Base-by-base conservation (phyloP, 305 asterid species). In the Solanum hybrid region DNA sequence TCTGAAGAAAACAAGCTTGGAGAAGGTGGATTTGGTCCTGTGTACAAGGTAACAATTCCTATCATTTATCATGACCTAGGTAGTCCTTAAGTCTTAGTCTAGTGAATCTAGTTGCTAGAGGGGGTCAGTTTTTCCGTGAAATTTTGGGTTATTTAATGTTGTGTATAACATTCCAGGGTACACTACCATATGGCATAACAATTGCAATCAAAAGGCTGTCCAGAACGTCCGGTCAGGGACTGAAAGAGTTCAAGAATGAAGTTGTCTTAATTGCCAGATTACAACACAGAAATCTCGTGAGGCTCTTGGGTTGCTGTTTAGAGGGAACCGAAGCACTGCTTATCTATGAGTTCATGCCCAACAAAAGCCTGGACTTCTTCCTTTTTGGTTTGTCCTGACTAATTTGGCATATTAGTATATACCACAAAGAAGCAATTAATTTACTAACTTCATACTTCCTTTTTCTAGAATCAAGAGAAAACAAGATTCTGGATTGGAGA, bases 241-340 rank as follows among this genome's bases (percentile, higher is more conserved):
- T 51, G 66, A 51, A 51, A 51, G 88, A 86, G 77, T 86, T 86
- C 89, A 93, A 88, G 91, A 94, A 90, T 46, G 95, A 94, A 91
- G 92, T 89, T 7, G 78, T 69, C 35, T 24, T 85, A 85, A 85
- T 69, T 60, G 78, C 88, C 6, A 60, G 42, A 32, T 69, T 60
- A 60, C 71, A 60, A 51, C 66, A 86, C 34, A 66, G 60, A 86
- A 86, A 86, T 86, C 79, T 86, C 24, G 88, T 66, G n/a, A 86
- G 88, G 78, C 88, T 86, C 79, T 26, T 86, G 76, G 88, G 88
- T 60, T 86, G 79, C 60, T 35, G 36, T 22, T 34, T 71, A 60
- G 88, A 86, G 35, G 79, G 79, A 71, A 38, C 13, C 16, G 88
- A 86, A 66, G 60, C 35, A 66, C 8, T 86, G 79, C 88, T 86